Percentiles rank a stretch among this genome's conserved stretches.
phyloP scores from a whole-genome alignment of 2,329 filamentous ascomycete species.

The Aspergillus hiratsukae region DNA sequence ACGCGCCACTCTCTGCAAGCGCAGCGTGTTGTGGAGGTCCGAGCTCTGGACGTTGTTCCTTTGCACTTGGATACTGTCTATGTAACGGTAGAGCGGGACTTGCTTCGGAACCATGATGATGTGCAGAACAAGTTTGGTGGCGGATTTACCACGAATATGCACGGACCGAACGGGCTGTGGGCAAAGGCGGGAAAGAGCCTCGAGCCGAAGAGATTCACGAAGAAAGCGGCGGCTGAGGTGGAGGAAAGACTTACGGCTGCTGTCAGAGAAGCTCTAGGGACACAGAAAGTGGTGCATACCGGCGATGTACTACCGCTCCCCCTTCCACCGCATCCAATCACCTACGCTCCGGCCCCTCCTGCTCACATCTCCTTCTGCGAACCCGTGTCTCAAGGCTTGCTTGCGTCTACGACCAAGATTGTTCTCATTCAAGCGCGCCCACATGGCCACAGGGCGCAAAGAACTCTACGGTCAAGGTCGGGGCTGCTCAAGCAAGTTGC shows the following conservation, averaged over 20 bases:
- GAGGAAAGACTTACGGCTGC: constrained; percentile 59
- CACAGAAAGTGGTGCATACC: constrained; percentile 71
- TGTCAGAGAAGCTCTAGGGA: constrained; percentile 69
- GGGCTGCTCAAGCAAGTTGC: constrained; percentile 57
- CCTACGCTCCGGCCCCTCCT: constrained; percentile 76
- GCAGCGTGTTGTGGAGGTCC: constrained; percentile 75
- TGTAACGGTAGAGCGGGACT: constrained; percentile 76
- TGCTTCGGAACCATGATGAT: constrained; percentile 74
- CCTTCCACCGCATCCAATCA: constrained; percentile 74
- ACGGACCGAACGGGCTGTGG: constrained; percentile 39
- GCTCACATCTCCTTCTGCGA: constrained; percentile 91
- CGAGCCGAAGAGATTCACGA: constrained; percentile 31
- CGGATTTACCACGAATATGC: constrained; percentile 43
- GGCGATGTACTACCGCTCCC: constrained; percentile 79
- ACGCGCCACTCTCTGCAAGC: constrained; percentile 69
- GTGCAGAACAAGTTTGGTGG: constrained; percentile 78
- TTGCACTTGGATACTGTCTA: constrained; percentile 79
- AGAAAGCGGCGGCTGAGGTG: constrained; percentile 40
- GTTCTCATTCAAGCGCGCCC: constrained; percentile 60
- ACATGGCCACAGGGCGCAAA: constrained; percentile 38
- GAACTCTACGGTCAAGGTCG: constrained; percentile 44
- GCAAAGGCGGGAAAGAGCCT: constrained; percentile 27
- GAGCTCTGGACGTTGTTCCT: constrained; percentile 74
- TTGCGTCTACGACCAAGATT: constrained; percentile 75
- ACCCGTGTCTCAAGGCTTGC: constrained; percentile 80